These are phyloP conservation scores for Neophaeococcomyces aloes DNA, from an alignment of 2,329 filamentous ascomycete species.

Conservation along the genomic window DNA sequence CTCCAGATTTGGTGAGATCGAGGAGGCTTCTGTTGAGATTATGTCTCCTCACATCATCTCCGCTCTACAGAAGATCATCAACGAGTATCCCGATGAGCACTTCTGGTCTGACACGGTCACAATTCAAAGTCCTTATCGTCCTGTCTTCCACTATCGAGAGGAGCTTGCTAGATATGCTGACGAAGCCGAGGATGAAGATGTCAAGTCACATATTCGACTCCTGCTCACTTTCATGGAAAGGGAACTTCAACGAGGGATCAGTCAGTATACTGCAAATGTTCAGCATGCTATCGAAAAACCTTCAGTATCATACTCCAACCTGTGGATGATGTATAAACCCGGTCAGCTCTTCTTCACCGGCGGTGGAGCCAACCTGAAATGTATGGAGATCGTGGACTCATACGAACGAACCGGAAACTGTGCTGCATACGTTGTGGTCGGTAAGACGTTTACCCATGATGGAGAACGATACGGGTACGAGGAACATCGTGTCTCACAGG, in stretches of 20 bases:
- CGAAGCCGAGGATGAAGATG: slow-evolving; percentile 1
- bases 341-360: slow-evolving; percentile 7
- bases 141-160: slow-evolving; percentile 9
- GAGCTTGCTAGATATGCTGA: slow-evolving; percentile 8
- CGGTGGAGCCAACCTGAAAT: background rate
- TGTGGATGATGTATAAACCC: slow-evolving; percentile 12
- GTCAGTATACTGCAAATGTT: slow-evolving; percentile 1
- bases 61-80: slow-evolving; percentile 3
- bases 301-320: slow-evolving; percentile 5
- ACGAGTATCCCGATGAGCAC: slow-evolving; percentile 3
- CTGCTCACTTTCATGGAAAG: slow-evolving; percentile 6
- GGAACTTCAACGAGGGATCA: slow-evolving; percentile 1
- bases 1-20: background rate
- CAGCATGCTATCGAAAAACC: slow-evolving; percentile 3
- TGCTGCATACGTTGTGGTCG: background rate
- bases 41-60: slow-evolving; percentile 5
- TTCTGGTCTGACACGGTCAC: slow-evolving; percentile 6
- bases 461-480: slow-evolving; percentile 7
- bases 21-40: slow-evolving; percentile 1
- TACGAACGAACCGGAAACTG: slow-evolving; percentile 18
- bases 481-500: background rate
- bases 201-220: slow-evolving; percentile 6
- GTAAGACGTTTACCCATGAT: slow-evolving; percentile 6
- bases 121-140: slow-evolving; percentile 6
- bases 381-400: slow-evolving; percentile 8